Evolutionary conservation across 768 basidiomycete genomes (phyloP).

Genomic region (Rhodotorula diobovata): DNA sequence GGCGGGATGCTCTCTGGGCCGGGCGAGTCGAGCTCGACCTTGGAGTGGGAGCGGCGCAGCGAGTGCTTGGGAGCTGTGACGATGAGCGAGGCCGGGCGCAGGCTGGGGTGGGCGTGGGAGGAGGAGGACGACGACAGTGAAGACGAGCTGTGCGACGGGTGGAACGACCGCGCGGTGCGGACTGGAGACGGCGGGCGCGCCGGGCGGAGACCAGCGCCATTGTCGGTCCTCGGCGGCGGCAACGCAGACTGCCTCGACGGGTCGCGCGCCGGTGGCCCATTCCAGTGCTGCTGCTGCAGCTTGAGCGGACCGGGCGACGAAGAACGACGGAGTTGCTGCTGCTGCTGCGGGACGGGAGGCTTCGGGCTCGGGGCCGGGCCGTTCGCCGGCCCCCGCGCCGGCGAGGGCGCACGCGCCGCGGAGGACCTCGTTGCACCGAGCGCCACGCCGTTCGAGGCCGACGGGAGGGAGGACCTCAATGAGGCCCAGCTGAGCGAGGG

Average conservation of each 20-base stretch:
- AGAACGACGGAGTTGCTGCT: neutral
- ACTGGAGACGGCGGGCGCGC: neutral
- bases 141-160: neutral
- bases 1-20: neutral
- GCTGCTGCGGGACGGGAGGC: too few relatives aligned
- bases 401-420: neutral
- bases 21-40: slow-evolving; percentile 4
- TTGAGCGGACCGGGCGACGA: neutral
- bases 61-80: neutral
- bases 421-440: too few relatives aligned
- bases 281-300: neutral
- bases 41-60: neutral
- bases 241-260: too few relatives aligned
- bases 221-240: too few relatives aligned
- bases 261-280: too few relatives aligned
- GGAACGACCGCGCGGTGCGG: neutral
- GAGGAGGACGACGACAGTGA: neutral
- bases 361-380: too few relatives aligned
- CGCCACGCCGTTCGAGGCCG: neutral
- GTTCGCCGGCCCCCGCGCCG: neutral
- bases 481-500: neutral
- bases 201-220: neutral
- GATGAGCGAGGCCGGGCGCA: neutral
- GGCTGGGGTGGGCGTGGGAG: neutral
- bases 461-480: too few relatives aligned